These are phyloP conservation scores for Rutstroemia sp. DNA, from an alignment of 2,329 filamentous ascomycete genomes.

Conservation along the genomic window DNA sequence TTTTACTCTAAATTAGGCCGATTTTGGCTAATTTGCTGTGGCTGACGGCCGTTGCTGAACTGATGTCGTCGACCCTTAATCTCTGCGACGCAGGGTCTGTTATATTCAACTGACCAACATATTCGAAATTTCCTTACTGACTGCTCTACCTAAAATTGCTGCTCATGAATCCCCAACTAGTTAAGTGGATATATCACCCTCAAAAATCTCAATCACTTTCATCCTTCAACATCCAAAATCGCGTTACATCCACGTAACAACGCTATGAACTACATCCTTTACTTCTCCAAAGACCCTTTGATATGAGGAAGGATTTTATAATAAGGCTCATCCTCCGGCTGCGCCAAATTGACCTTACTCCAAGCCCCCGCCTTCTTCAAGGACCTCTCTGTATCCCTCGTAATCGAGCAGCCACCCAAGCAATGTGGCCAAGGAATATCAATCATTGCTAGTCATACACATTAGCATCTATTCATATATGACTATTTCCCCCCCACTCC, in stretches of 20 bases:
- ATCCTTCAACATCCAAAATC: not conserved
- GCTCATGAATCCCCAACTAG: too few relatives aligned
- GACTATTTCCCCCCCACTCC: too few relatives aligned
- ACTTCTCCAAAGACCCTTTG: slow-evolving; percentile 24
- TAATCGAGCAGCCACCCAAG: slow-evolving; percentile 24
- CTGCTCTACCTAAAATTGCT: too few relatives aligned
- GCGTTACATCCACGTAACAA: too few relatives aligned
- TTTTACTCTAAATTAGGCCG: too few relatives aligned
- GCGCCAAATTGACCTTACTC: slow-evolving; percentile 22
- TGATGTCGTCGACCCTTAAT: too few relatives aligned
- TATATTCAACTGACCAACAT: not conserved
- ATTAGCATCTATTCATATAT: slow-evolving; percentile 3
- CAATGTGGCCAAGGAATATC: slow-evolving; percentile 25
- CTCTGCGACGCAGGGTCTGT: too few relatives aligned
- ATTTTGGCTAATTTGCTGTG: too few relatives aligned
- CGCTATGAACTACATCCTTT: not conserved
- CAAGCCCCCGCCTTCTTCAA: slow-evolving; percentile 21
- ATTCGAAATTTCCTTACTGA: not conserved
- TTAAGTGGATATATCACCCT: too few relatives aligned
- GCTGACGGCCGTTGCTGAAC: too few relatives aligned
- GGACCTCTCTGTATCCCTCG: slow-evolving; percentile 22
- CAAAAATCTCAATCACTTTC: too few relatives aligned
- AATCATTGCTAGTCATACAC: slow-evolving; percentile 10
- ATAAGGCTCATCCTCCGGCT: slow-evolving; percentile 16
- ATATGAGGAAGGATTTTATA: slow-evolving; percentile 25